Base-by-base conservation (phyloP, 345 rosid genomes). In the Gossypium sturtianum region DNA sequence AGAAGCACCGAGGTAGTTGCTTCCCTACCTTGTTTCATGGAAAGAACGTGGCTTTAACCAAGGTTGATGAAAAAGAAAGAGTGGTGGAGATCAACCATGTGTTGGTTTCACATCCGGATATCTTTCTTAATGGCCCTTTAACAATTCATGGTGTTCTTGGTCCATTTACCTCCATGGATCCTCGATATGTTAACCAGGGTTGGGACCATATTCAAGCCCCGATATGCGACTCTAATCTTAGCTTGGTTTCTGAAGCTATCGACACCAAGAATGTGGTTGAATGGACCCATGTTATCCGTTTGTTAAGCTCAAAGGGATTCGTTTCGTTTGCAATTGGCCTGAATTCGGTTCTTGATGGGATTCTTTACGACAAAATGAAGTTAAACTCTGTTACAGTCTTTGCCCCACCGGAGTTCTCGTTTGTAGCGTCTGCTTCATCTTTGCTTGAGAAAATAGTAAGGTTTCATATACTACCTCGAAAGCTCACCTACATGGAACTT, bases 291-390 rank as follows among this genome's bases (percentile, higher is more conserved):
- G 88, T 87, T 3, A 69, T 92, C 80, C 93, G 79, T 64, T 66
- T 81, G 17, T 83, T 91, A 60, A 87, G 97, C 79, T 89, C 93
- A 4, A 84, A 87, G 9, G 94, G 97, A 27, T 89, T 83, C 27
- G 86, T 89, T 47, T 82, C 97, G 7, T 94, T 91, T 69, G 91
- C 97, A 17, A 82, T 92, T 12, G 93, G 91, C 38, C 71, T 94
- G 76, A 79, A 92, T 77, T 89, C 93, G 70, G 88, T 84, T 83
- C 85, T 87, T 81, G 83, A 83, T 19, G 81, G 89, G 70, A 86
- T 89, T 80, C 81, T 88, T 71, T 72, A 75, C 44, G 85, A 86
- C 43, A 23, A 80, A 7, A 74, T 29, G 66, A 78, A 78, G 68
- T 57, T 89, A 57, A 84, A 72, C 29, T 86, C 89, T 0, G 84